These are phyloP conservation scores for Talaromyces sp. DNA, from an alignment of 2,329 filamentous ascomycete species.

Conservation along the genomic window DNA sequence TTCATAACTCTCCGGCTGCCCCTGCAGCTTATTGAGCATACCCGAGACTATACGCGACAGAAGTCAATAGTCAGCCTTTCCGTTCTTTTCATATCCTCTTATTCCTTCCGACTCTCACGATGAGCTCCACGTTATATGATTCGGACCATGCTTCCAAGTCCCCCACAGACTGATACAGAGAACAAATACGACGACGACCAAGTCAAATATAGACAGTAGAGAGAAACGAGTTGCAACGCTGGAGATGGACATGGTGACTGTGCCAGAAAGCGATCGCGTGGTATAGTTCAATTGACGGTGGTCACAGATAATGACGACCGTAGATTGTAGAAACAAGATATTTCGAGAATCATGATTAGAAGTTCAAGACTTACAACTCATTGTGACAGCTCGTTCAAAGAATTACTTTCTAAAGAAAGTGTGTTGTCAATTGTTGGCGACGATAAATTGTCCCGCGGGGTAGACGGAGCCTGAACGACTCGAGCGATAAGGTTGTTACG, in stretches of 20 bases:
- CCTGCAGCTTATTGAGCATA: constrained; percentile 94
- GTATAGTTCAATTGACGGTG: not conserved
- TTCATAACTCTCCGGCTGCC: constrained; percentile 97
- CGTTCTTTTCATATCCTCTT: not conserved
- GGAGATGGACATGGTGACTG: not conserved
- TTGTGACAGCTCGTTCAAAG: not conserved
- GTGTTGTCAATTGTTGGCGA: constrained; percentile 1
- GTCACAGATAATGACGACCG: not conserved
- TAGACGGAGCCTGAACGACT: not conserved
- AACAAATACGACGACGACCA: constrained; percentile 12
- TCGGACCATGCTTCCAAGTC: constrained; percentile 16
- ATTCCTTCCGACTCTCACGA: not conserved
- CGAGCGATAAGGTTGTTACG: not conserved
- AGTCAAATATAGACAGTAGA: constrained; percentile 2
- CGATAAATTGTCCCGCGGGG: constrained; percentile 1
- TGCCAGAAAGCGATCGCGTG: not conserved
- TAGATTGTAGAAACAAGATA: not conserved
- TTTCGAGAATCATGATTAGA: not conserved
- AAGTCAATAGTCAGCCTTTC: constrained; percentile 6
- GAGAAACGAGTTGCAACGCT: not conserved
- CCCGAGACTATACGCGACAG: constrained; percentile 61
- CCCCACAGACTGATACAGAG: constrained; percentile 11
- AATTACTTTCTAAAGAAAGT: not conserved
- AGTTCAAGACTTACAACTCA: constrained; percentile 16
- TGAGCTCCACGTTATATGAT: constrained; percentile 3